Evolutionary conservation across 768 basidiomycete species (phyloP).

Genomic region (Pleurotus tuoliensis): DNA sequence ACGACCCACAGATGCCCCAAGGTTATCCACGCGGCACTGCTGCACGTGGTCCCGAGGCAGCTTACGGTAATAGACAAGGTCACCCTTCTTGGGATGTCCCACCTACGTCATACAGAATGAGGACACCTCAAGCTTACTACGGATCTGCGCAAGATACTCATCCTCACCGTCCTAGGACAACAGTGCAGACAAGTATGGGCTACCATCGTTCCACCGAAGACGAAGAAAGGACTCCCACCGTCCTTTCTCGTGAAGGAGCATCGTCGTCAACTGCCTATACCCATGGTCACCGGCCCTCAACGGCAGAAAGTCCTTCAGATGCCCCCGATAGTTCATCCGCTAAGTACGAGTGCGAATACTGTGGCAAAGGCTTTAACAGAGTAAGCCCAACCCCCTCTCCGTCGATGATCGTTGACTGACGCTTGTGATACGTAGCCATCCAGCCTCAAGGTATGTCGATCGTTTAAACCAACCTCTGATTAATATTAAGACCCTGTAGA

Average conservation of each 20-base stretch:
- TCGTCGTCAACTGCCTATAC: neutral
- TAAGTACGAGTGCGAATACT: slow-evolving; percentile 76
- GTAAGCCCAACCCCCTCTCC: neutral
- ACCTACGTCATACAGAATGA: slow-evolving; percentile 1
- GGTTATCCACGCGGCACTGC: neutral
- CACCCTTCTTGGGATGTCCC: slow-evolving; percentile 6
- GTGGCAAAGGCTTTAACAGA: slow-evolving; percentile 77
- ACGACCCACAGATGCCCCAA: slow-evolving; percentile 1
- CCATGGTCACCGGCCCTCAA: neutral
- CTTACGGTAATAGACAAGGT: neutral
- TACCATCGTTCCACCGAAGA: slow-evolving; percentile 21
- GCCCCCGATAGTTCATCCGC: slow-evolving; percentile 24
- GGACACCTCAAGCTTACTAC: neutral
- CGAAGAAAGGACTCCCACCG: slow-evolving; percentile 32
- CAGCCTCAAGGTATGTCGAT: slow-evolving; percentile 61
- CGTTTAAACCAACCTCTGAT: slow-evolving; percentile 12
- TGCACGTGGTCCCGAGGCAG: neutral
- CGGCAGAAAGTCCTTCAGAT: neutral
- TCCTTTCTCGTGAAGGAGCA: slow-evolving; percentile 16
- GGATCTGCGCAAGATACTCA: slow-evolving; percentile 11
- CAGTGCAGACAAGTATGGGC: slow-evolving; percentile 21
- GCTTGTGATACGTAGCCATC: slow-evolving; percentile 39
- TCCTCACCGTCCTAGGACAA: slow-evolving; percentile 18
- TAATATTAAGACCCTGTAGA: slow-evolving; percentile 36
- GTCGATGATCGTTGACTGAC: neutral